phyloP scores from a whole-genome alignment of 108 stramenopile species.

The Chaetoceros tenuissimus region DNA sequence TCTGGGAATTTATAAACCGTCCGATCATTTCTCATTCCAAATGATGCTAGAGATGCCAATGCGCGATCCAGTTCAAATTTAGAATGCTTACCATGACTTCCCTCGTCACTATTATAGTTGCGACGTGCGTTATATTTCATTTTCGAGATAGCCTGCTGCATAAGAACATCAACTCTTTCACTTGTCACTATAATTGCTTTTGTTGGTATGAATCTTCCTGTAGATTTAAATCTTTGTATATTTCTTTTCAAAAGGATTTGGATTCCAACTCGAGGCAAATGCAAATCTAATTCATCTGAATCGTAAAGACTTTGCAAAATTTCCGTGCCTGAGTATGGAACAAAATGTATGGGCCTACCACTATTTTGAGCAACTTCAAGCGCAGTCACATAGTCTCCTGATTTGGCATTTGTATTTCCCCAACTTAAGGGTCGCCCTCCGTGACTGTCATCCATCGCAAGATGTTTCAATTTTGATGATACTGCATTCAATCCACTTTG shows the following conservation, averaged over 20 bases:
- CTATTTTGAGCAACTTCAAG: constrained; percentile 45
- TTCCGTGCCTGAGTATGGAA: constrained; percentile 19
- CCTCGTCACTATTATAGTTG: neutral
- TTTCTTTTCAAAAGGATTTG: constrained; percentile 41
- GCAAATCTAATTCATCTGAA: neutral
- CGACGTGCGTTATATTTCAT: constrained; percentile 10
- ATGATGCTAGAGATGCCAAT: constrained; percentile 33
- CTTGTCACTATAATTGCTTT: constrained; percentile 51
- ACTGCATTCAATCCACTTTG: neutral
- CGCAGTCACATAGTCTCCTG: constrained; percentile 45
- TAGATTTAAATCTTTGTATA: constrained; percentile 36
- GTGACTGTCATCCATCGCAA: neutral
- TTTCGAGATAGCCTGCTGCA: constrained; percentile 20
- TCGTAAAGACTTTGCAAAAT: neutral
- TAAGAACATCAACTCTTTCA: constrained; percentile 29
- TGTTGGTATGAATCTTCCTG: constrained; percentile 64
- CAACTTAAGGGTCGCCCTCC: constrained; percentile 26
- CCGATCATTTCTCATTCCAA: constrained; percentile 26
- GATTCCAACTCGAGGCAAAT: constrained; percentile 30
- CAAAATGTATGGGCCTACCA: constrained; percentile 63
- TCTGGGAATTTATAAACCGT: constrained; percentile 15
- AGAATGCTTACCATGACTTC: constrained; percentile 1
- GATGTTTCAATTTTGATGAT: neutral
- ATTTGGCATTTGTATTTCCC: constrained; percentile 79
- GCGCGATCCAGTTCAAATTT: constrained; percentile 36